Percentiles rank a stretch among this genome's conserved stretches.
Conservation (phyloP, 164 flowering plant genomes). For the Santalum album region DNA sequence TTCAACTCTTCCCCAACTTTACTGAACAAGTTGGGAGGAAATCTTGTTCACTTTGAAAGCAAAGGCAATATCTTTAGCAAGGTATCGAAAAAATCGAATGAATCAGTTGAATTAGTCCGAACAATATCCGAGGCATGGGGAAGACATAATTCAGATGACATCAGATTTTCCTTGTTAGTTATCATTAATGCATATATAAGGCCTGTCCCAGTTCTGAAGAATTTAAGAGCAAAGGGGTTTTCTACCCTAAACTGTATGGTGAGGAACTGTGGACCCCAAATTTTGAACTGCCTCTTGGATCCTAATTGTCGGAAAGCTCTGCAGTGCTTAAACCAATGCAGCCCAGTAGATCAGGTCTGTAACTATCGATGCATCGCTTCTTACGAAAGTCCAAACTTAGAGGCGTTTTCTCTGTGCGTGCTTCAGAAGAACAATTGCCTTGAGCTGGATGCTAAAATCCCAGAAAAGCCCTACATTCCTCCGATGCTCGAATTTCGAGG, state of each 20-base stretch:
- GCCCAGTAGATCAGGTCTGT: conserved; percentile 96
- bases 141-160: conserved; percentile 80
- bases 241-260: conserved; percentile 83
- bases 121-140: conserved; percentile 83
- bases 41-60: conserved; percentile 17
- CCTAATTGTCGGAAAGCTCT: conserved; percentile 83
- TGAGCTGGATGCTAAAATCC: conserved; percentile 72
- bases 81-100: conserved; percentile 23
- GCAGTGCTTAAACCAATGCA: conserved; percentile 79
- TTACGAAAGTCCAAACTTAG: conserved; percentile 73
- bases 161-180: conserved; percentile 75
- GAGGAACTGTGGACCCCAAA: conserved; percentile 72
- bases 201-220: conserved; percentile 65
- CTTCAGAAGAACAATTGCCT: conserved; percentile 86
- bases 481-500: conserved; percentile 62
- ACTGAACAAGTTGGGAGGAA: conserved; percentile 66
- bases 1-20: conserved; percentile 62
- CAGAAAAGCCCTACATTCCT: conserved; percentile 57
- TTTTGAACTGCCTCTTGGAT: conserved; percentile 74
- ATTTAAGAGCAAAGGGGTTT: conserved; percentile 78
- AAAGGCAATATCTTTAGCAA: conserved; percentile 31
- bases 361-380: conserved; percentile 87
- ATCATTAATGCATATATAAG: conserved; percentile 73
- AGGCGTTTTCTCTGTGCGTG: conserved; percentile 86
- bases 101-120: conserved; percentile 37